Evolutionary conservation across 139 green algal genomes (phyloP).

Genomic region (Chlamydomonas eustigma): DNA sequence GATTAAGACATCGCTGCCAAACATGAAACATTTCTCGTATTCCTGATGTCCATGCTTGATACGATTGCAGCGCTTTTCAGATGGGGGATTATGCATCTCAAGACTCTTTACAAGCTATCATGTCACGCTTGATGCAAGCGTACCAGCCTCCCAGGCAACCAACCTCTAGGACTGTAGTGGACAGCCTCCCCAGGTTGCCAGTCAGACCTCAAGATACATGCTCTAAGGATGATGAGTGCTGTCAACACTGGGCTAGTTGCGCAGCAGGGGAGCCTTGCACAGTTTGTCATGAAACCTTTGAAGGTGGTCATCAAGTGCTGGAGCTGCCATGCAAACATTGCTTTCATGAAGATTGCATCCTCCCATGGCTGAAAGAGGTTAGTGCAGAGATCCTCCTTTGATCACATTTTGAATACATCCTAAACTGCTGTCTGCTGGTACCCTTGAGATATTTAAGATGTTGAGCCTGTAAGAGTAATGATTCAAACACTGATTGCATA

Average conservation of each 20-base stretch:
- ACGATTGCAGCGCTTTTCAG: neutral
- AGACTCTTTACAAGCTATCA: neutral
- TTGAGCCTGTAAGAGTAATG: no score
- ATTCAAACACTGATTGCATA: no score
- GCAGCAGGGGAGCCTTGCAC: neutral
- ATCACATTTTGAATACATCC: no score
- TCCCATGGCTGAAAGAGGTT: conserved; percentile 19
- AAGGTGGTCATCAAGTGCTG: conserved; percentile 14
- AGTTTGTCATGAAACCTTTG: conserved; percentile 32
- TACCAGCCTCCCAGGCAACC: conserved; percentile 2
- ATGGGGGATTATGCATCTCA: neutral
- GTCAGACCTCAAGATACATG: neutral
- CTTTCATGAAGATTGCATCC: conserved; percentile 39
- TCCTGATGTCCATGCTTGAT: no score
- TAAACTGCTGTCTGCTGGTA: no score
- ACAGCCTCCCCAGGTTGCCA: neutral
- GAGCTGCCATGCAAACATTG: conserved; percentile 24
- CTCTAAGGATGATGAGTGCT: neutral
- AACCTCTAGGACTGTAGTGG: neutral
- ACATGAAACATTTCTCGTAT: no score
- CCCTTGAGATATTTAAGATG: no score
- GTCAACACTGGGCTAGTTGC: neutral
- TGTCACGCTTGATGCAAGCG: neutral
- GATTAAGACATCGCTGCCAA: no score
- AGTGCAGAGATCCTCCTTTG: no score